These are phyloP conservation scores for Bacidia rubella DNA, from an alignment of 495 filamentous ascomycete species.

Conservation along the genomic window DNA sequence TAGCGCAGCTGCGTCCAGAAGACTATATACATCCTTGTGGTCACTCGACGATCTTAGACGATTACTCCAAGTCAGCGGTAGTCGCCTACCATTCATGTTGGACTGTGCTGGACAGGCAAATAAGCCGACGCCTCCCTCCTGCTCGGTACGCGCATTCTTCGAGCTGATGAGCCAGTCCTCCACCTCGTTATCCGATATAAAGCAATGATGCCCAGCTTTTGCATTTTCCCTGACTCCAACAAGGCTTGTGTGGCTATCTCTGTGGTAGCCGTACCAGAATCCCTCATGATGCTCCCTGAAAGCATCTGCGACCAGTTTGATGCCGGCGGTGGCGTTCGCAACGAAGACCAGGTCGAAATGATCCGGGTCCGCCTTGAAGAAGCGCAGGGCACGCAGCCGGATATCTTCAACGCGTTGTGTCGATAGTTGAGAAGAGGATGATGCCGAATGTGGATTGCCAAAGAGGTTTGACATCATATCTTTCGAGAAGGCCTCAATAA, in stretches of 20 bases:
- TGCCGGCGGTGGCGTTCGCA: constrained; percentile 80
- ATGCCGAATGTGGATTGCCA: constrained; percentile 87
- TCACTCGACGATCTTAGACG: constrained; percentile 29
- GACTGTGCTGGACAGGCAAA: constrained; percentile 87
- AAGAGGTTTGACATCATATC: constrained; percentile 70
- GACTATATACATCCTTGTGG: constrained; percentile 40
- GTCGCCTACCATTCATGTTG: constrained; percentile 78
- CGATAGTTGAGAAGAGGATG: constrained; percentile 63
- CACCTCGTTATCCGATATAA: constrained; percentile 50
- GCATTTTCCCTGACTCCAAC: constrained; percentile 72
- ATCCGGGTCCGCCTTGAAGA: constrained; percentile 74
- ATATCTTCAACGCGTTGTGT: constrained; percentile 62
- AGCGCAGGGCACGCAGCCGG: constrained; percentile 54
- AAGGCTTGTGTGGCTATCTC: constrained; percentile 76
- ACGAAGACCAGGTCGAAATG: constrained; percentile 86
- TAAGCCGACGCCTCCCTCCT: constrained; percentile 24
- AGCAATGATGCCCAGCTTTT: constrained; percentile 44
- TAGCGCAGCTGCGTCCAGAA: constrained; percentile 84
- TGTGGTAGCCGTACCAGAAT: constrained; percentile 75
- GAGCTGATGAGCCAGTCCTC: constrained; percentile 46
- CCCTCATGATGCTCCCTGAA: constrained; percentile 49
- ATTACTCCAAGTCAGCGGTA: constrained; percentile 57
- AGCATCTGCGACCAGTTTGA: constrained; percentile 72
- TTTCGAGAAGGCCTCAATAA: constrained; percentile 60
- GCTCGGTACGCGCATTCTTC: constrained; percentile 5